phyloP scores from a whole-genome alignment of 2,329 filamentous ascomycete species.

The Arthrobotrys entomopaga region DNA sequence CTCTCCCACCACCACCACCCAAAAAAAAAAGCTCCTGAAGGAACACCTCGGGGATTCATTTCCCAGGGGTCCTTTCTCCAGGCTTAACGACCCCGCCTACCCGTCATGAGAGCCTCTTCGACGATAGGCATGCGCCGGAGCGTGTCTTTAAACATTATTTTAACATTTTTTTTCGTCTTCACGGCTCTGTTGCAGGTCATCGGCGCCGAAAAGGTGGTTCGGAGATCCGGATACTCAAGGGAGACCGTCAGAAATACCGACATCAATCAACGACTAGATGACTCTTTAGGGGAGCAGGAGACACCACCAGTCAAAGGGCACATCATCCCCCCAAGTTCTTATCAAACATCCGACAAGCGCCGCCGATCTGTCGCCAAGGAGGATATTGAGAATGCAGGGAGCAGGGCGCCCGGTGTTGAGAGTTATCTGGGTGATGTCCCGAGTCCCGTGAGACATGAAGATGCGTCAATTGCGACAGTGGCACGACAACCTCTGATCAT shows the following conservation, averaged over 20 bases:
- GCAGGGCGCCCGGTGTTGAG: slow-evolving; percentile 27
- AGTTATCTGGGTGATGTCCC: slow-evolving; percentile 48
- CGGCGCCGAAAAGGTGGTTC: slow-evolving; percentile 52
- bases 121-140: slow-evolving; percentile 50
- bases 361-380: slow-evolving; percentile 46
- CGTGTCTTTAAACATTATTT: slow-evolving; percentile 35
- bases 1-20: slow-evolving; percentile 19
- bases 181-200: slow-evolving; percentile 55
- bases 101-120: slow-evolving; percentile 42
- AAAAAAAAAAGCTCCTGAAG: slow-evolving; percentile 48
- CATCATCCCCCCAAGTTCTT: slow-evolving; percentile 53
- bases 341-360: slow-evolving; percentile 51
- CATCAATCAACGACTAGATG: slow-evolving; percentile 47
- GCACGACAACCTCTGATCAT: slow-evolving; percentile 18
- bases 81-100: slow-evolving; percentile 25
- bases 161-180: slow-evolving; percentile 49
- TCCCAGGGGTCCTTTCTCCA: slow-evolving; percentile 27
- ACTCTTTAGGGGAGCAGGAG: slow-evolving; percentile 36
- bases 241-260: slow-evolving; percentile 34
- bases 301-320: slow-evolving; percentile 34
- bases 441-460: slow-evolving; percentile 33
- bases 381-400: slow-evolving; percentile 38
- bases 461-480: slow-evolving; percentile 36
- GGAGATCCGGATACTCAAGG: slow-evolving; percentile 36
- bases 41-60: slow-evolving; percentile 45